Evolutionary conservation across 306 rosid genomes (phyloP).

Genomic region (Rosa rugosa): DNA sequence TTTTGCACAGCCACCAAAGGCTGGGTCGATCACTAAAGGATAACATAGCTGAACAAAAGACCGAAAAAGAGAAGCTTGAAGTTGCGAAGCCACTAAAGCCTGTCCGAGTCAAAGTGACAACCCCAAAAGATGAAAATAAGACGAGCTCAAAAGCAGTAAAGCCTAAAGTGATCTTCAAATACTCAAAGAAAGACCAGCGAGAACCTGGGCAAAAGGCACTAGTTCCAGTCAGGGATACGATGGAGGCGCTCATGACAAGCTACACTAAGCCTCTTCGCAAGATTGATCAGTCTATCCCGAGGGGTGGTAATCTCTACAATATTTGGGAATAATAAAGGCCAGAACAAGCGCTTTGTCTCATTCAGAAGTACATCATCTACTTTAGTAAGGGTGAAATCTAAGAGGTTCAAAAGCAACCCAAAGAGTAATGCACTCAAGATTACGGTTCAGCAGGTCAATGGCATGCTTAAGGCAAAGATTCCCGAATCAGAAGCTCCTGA

Average conservation of each 20-base stretch:
- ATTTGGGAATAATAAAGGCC: not conserved
- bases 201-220: too few species aligned
- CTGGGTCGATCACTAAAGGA: too few species aligned
- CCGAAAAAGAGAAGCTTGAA: not conserved
- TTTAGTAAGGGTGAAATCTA: not conserved
- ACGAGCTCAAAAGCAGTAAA: not conserved
- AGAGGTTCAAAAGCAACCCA: not conserved
- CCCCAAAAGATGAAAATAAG: not conserved
- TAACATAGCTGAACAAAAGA: not conserved
- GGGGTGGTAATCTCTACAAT: not conserved
- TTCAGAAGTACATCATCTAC: not conserved
- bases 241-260: not conserved
- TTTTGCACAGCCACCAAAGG: too few species aligned
- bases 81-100: not conserved
- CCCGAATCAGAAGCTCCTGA: not conserved
- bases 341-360: too few species aligned
- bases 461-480: not conserved
- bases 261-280: not conserved
- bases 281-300: not conserved
- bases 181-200: too few species aligned
- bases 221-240: not conserved
- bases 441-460: not conserved
- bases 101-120: not conserved
- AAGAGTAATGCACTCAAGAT: too few species aligned
- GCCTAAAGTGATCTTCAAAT: not conserved